Conservation (phyloP, 192 early-diverging fungal species). For the Geranomyces variabilis region DNA sequence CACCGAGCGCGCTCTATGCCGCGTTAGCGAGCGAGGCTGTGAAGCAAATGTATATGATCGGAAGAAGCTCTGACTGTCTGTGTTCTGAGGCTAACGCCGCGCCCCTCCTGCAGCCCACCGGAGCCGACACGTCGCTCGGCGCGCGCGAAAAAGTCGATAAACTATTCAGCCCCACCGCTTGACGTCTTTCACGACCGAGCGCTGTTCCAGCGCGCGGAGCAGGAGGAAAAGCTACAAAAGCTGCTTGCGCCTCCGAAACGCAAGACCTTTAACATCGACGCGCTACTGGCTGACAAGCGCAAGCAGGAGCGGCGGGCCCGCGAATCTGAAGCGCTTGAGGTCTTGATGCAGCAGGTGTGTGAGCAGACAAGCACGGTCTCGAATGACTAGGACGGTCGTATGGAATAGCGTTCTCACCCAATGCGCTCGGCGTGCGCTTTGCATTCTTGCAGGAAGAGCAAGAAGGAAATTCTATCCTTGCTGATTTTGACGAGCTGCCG, state of each 20-base stretch:
- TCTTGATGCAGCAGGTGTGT: neutral
- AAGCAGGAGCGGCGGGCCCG: conserved; percentile 15
- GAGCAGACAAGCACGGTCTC: too few relatives aligned
- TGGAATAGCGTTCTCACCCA: too few relatives aligned
- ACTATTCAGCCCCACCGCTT: conserved; percentile 20
- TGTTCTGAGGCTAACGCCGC: neutral
- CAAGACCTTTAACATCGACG: conserved; percentile 17
- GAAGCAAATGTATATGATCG: neutral
- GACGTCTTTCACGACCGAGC: conserved; percentile 14
- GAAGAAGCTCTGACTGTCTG: neutral
- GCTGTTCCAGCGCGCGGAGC: neutral
- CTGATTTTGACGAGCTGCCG: neutral
- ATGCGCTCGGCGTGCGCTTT: too few relatives aligned
- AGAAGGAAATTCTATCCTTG: too few relatives aligned
- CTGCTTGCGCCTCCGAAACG: neutral
- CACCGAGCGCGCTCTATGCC: neutral
- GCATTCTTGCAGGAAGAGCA: too few relatives aligned
- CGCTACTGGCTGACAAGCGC: conserved; percentile 18
- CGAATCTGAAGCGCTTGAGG: neutral
- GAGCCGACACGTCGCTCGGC: conserved; percentile 11
- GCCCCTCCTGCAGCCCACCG: neutral
- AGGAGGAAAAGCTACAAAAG: neutral
- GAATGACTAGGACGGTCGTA: too few relatives aligned
- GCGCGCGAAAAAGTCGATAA: conserved; percentile 7
- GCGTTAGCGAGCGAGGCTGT: neutral